These are phyloP conservation scores for Orobanche coerulescens DNA, from an alignment of 257 asterid species.

Conservation along the genomic window DNA sequence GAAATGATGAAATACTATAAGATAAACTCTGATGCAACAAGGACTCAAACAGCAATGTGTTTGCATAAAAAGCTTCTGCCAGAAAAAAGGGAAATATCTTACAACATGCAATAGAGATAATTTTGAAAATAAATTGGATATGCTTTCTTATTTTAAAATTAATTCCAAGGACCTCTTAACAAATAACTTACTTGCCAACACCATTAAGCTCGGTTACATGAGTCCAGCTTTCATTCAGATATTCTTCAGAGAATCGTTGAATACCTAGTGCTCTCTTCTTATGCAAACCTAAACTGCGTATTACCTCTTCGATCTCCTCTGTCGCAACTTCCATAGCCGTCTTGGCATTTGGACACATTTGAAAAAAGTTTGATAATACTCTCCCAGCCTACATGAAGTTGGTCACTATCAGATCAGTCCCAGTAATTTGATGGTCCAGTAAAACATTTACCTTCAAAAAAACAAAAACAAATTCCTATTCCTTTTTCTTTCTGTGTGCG, in stretches of 20 bases:
- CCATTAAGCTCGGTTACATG: constrained; percentile 71
- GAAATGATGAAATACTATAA: not conserved
- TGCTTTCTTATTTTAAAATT: not conserved
- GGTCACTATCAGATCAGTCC: not conserved
- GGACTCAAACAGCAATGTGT: not conserved
- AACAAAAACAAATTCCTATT: too few species aligned
- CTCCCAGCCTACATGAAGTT: constrained; percentile 34
- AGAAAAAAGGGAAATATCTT: not conserved
- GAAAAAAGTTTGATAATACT: constrained; percentile 44
- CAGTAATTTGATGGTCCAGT: not conserved
- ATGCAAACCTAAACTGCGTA: constrained; percentile 56
- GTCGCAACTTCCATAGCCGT: constrained; percentile 42
- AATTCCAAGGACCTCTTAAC: not conserved
- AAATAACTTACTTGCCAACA: constrained; percentile 61
- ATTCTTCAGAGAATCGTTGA: constrained; percentile 45
- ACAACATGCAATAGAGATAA: not conserved
- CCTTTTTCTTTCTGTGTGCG: too few species aligned
- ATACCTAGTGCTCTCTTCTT: constrained; percentile 54
- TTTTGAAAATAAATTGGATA: not conserved
- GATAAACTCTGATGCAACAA: not conserved
- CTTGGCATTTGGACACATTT: constrained; percentile 70
- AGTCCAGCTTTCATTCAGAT: constrained; percentile 56
- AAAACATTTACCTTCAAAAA: not conserved
- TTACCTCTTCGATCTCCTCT: constrained; percentile 46
- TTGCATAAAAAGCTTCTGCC: not conserved